Conservation (phyloP, 176 grass and related monocot genomes). For the Bolboschoenus planiculmis region DNA sequence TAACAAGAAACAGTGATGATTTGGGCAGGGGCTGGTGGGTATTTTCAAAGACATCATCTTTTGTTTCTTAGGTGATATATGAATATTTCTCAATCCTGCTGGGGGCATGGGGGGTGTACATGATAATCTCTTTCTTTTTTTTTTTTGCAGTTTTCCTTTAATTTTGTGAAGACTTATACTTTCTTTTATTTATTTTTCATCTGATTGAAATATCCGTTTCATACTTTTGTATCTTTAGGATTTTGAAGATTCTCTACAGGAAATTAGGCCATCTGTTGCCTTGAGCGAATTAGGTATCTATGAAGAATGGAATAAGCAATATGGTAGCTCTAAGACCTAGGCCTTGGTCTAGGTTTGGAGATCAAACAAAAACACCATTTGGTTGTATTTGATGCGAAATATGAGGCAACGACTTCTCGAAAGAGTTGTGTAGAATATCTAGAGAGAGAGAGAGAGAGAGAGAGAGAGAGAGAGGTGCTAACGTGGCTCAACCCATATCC, state of each 20-base stretch:
- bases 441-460: too few relatives aligned
- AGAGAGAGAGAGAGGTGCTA: neutral
- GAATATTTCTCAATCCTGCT: neutral
- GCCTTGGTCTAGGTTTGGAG: slow-evolving; percentile 27
- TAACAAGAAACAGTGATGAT: neutral
- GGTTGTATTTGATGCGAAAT: neutral
- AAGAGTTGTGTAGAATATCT: neutral
- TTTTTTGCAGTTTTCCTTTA: neutral
- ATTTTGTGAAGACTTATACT: neutral
- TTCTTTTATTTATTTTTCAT: neutral
- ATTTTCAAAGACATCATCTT: neutral
- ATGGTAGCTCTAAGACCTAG: slow-evolving; percentile 64
- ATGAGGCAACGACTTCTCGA: neutral
- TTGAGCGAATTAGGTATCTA: slow-evolving; percentile 63
- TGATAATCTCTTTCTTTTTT: neutral
- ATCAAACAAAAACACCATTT: neutral
- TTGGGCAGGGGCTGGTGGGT: neutral
- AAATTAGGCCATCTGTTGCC: slow-evolving; percentile 92
- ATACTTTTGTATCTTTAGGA: slow-evolving; percentile 49
- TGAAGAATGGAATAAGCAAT: slow-evolving; percentile 91
- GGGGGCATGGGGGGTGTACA: neutral
- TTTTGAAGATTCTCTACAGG: slow-evolving; percentile 80
- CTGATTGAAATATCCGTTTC: slow-evolving; percentile 22
- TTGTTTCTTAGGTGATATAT: neutral
- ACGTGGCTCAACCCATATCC: neutral